Base-by-base conservation (phyloP, 2,329 filamentous ascomycete species). In the Neopestalotiopsis rosae region DNA sequence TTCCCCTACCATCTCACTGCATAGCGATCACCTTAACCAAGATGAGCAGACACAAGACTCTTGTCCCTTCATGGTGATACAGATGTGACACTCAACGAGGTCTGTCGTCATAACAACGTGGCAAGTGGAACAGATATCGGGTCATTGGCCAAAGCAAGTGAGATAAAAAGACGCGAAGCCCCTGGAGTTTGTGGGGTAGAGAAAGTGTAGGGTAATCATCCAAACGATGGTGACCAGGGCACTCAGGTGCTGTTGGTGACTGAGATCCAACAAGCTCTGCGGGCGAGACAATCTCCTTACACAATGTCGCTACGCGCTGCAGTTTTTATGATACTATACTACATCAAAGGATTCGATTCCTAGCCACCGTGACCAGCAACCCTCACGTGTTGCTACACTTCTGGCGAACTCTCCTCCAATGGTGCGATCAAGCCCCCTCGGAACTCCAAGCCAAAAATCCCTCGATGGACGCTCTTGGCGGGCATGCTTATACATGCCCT, bases 71-170 rank as follows among this genome's bases (percentile, higher is more conserved):
- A 52, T n/a, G 14, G 45, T 52, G 45, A n/a, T 52, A 52, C 45
- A 52, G 45, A 52, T 52, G 45, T 20, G 45, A 52, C 45, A 52
- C 45, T n/a, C 9, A 20, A 52, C 45, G 17, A 52, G 45, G 45
- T 52, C 45, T 52, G n/a, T 52, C 45, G 45, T 52, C 45, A 52
- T 52, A n/a, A 52, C 17, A 52, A 52, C 45, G 45, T 52, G 45
- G 45, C 45, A 52, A 52, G 45, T 52, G 45, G 45, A 52, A 52
- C 45, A 52, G 45, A 52, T 7, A 20, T n/a, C 10, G 45, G 45
- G 17, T n/a, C 45, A 52, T 52, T 52, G 45, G 45, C 45, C 45
- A 3, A 20, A 52, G 45, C 17, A 52, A 20, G 45, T 52, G 45
- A 52, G 45, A 52, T 52, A 52, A 52, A 52, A 52, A 9, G 34